Conservation (phyloP, 1,284 basidiomycete genomes). For the Rhodotorula sp. region DNA sequence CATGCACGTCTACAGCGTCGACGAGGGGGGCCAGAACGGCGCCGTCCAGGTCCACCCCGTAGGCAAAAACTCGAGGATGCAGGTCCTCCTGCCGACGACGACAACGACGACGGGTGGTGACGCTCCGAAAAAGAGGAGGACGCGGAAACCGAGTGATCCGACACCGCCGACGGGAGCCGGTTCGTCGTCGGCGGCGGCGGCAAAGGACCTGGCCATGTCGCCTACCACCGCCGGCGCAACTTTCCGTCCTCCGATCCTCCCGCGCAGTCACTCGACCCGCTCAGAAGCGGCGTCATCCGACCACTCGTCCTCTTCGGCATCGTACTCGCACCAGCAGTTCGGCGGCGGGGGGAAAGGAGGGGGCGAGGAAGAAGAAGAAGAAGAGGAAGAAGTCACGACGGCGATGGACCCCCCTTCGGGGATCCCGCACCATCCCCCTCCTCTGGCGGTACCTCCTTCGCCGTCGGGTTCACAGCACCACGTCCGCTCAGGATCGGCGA, state of each 20-base stretch:
- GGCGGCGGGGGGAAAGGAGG: background rate
- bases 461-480: background rate
- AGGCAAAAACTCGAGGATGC: conserved; percentile 73
- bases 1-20: conserved; percentile 43
- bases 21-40: conserved; percentile 15
- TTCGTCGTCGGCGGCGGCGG: background rate
- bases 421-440: conserved; percentile 24
- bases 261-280: too few relatives aligned
- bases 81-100: conserved; percentile 49
- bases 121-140: background rate
- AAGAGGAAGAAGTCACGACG: conserved; percentile 51
- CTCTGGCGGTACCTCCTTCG: conserved; percentile 1
- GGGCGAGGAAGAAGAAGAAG: conserved; percentile 50
- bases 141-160: too few relatives aligned
- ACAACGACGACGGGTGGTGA: conserved; percentile 53
- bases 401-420: conserved; percentile 49
- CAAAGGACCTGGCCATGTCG: background rate
- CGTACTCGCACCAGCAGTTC: conserved; percentile 3
- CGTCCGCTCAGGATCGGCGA: background rate
- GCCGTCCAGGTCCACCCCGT: conserved; percentile 80
- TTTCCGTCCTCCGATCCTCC: too few relatives aligned
- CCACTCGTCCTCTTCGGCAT: background rate
- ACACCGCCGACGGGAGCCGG: too few relatives aligned
- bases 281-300: too few relatives aligned
- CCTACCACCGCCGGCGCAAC: too few relatives aligned